Evolutionary conservation across 75 land plant species (phyloP).

Genomic region (Pinus albicaulis): DNA sequence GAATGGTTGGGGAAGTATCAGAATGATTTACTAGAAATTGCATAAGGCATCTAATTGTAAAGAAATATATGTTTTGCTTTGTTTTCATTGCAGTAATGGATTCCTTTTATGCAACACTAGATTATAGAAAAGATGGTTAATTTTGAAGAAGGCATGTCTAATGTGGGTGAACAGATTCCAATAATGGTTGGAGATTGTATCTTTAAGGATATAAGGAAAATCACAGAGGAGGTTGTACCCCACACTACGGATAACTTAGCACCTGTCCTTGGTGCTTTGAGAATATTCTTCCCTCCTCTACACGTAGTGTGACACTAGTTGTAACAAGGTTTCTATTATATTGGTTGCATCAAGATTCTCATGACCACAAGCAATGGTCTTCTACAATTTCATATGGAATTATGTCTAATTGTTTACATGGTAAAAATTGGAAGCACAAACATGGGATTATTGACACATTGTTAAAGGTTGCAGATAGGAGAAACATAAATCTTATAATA

Average conservation of each 20-base stretch:
- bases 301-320: conserved; percentile 27
- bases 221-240: no score
- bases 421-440: conserved; percentile 45
- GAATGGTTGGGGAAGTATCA: conserved; percentile 27
- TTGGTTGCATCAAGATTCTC: conserved; percentile 60
- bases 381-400: conserved; percentile 76
- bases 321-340: conserved; percentile 48
- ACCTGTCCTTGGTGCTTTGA: no score
- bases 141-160: conserved; percentile 14
- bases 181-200: conserved; percentile 53
- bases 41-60: conserved; percentile 49
- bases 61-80: conserved; percentile 68
- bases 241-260: no score
- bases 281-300: conserved; percentile 39
- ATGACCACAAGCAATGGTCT: conserved; percentile 79
- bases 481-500: no score
- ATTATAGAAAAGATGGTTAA: conserved; percentile 24
- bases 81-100: conserved; percentile 66
- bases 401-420: conserved; percentile 46
- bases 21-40: conserved; percentile 45
- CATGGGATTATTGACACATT: conserved; percentile 38
- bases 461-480: conserved; percentile 27
- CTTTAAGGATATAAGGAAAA: conserved; percentile 29
- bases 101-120: conserved; percentile 55
- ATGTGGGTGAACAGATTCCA: conserved; percentile 19